Percentiles rank a stretch among this genome's conserved stretches.
Conservation (phyloP, 768 basidiomycete genomes). For the Agrocybe praecox region DNA sequence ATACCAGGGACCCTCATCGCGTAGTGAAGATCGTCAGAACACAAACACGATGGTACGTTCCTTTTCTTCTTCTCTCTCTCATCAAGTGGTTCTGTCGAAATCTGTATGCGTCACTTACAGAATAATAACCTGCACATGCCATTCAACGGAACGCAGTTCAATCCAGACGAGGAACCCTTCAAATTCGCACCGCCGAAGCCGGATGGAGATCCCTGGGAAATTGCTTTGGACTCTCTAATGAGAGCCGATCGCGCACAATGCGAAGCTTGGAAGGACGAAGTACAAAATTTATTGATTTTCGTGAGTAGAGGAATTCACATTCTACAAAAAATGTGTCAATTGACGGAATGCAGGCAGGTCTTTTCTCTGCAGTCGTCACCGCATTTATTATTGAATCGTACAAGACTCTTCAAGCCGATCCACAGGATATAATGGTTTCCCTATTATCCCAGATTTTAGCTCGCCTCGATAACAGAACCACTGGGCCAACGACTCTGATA, state of each 20-base stretch:
- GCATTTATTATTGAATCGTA: constrained; percentile 6
- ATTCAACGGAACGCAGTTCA: no score
- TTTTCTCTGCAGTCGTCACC: constrained; percentile 7
- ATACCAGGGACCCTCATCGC: no score
- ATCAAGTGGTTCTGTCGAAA: no score
- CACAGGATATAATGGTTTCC: neutral
- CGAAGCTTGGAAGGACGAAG: constrained; percentile 2
- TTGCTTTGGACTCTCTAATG: neutral
- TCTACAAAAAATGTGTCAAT: neutral
- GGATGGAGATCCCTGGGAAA: neutral
- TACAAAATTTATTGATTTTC: constrained; percentile 1
- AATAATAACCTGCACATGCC: no score
- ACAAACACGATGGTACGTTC: no score
- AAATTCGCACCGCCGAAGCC: constrained; percentile 1
- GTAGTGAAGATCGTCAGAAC: no score
- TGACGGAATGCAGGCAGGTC: neutral
- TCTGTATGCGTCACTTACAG: no score
- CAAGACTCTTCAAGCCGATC: neutral
- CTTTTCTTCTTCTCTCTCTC: no score
- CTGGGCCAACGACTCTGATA: neutral
- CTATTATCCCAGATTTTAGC: neutral
- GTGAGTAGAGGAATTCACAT: neutral
- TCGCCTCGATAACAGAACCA: neutral
- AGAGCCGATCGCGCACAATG: neutral
- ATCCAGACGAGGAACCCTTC: neutral